A percentile compares a stretch with the other conserved stretches of the same genome.
These are phyloP conservation scores for Yarrowia deformans DNA, from an alignment of 805 yeast species.

Conservation along the genomic window DNA sequence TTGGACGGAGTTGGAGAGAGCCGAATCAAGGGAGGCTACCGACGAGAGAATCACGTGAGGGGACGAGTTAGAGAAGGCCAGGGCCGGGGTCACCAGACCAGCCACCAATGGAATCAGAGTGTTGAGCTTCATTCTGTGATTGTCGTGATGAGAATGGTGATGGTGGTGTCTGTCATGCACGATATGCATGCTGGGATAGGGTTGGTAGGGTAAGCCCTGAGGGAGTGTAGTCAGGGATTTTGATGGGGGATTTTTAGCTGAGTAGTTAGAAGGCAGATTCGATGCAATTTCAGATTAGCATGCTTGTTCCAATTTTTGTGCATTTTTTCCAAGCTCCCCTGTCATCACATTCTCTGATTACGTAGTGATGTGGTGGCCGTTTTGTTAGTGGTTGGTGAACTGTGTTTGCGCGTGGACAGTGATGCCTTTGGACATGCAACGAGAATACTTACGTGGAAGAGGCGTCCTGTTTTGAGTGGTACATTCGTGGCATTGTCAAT, in stretches of 20 bases:
- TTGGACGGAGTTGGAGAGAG: conserved; percentile 3
- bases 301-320: too few species aligned
- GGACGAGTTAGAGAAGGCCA: conserved; percentile 37
- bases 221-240: neutral
- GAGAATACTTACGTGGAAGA: too few species aligned
- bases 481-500: too few species aligned
- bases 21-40: conserved; percentile 12
- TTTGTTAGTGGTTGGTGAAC: conserved; percentile 1
- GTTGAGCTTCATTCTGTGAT: conserved; percentile 25
- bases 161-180: conserved; percentile 20
- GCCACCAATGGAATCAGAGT: conserved; percentile 30
- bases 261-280: too few species aligned
- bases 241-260: too few species aligned
- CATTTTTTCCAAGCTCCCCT: too few species aligned
- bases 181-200: conserved; percentile 23
- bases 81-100: conserved; percentile 22
- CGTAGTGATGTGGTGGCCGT: too few species aligned
- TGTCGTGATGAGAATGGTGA: conserved; percentile 11
- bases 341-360: too few species aligned
- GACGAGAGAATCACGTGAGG: conserved; percentile 37
- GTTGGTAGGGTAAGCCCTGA: conserved; percentile 26
- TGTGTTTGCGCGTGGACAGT: too few species aligned
- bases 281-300: too few species aligned
- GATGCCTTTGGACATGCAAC: too few species aligned
- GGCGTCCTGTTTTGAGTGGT: too few species aligned